These are phyloP conservation scores for Penicillium corylophilum DNA, from an alignment of 2,329 filamentous ascomycete genomes.

Conservation along the genomic window DNA sequence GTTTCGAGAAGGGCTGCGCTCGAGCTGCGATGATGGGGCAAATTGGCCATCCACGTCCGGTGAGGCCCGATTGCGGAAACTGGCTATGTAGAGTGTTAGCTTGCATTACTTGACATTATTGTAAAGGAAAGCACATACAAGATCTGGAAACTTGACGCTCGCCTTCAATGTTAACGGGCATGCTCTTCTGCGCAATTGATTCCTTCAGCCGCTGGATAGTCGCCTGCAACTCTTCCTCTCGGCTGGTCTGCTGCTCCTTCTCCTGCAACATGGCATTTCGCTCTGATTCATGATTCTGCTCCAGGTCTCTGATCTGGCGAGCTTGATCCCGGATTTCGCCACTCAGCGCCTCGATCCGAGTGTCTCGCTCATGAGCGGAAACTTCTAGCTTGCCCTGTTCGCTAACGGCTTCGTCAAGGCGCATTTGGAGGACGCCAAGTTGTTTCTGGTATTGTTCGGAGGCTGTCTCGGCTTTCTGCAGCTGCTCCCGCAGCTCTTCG, in stretches of 20 bases:
- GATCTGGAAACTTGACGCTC: constrained; percentile 54
- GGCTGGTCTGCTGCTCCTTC: constrained; percentile 79
- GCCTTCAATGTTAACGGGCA: constrained; percentile 50
- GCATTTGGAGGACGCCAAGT: constrained; percentile 76
- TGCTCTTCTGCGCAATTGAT: constrained; percentile 72
- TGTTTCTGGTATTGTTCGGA: constrained; percentile 83
- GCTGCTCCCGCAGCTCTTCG: constrained; percentile 78
- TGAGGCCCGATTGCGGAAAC: constrained; percentile 54
- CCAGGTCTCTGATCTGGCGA: constrained; percentile 84
- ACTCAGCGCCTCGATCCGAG: constrained; percentile 74
- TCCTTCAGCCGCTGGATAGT: constrained; percentile 93
- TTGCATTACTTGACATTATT: neutral
- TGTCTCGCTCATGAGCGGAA: constrained; percentile 79
- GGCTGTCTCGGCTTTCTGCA: constrained; percentile 74
- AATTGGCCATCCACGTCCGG: constrained; percentile 76
- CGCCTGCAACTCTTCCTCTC: constrained; percentile 85
- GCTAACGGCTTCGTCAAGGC: constrained; percentile 77
- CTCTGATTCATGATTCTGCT: constrained; percentile 89
- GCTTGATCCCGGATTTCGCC: constrained; percentile 83
- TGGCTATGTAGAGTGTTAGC: constrained; percentile 35
- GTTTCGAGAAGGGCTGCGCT: constrained; percentile 84
- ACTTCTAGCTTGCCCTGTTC: constrained; percentile 89
- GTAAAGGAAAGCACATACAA: constrained; percentile 41
- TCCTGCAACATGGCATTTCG: constrained; percentile 83
- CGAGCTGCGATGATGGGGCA: constrained; percentile 77